These are phyloP conservation scores for Peribolospora baueri DNA, from an alignment of 768 basidiomycete genomes.

Conservation along the genomic window DNA sequence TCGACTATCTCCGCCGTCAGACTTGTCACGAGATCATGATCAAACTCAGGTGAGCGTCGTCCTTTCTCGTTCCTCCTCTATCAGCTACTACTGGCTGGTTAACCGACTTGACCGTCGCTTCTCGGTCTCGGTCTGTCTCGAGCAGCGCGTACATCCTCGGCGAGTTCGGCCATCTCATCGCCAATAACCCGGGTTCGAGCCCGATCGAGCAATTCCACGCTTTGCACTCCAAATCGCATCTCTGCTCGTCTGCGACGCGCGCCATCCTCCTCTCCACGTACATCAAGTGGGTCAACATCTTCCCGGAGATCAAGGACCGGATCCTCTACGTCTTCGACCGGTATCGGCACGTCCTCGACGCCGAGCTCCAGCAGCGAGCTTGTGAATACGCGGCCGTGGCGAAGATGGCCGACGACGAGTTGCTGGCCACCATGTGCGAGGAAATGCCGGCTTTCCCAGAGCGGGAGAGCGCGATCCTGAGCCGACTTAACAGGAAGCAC, in stretches of 20 bases:
- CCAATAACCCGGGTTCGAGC: conserved; percentile 70
- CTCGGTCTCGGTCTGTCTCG: conserved; percentile 22
- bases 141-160: conserved; percentile 93
- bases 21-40: conserved; percentile 30
- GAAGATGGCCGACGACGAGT: conserved; percentile 58
- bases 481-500: conserved; percentile 64
- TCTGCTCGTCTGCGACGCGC: conserved; percentile 73
- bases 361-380: conserved; percentile 90
- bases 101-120: too few species aligned
- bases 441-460: conserved; percentile 99
- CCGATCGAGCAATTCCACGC: conserved; percentile 83
- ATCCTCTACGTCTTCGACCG: conserved; percentile 86
- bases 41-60: not conserved
- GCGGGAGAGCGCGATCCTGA: conserved; percentile 68
- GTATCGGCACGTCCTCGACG: conserved; percentile 88
- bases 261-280: conserved; percentile 86
- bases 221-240: conserved; percentile 81
- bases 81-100: too few species aligned
- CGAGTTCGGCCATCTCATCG: conserved; percentile 93
- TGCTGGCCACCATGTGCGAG: conserved; percentile 82
- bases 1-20: conserved; percentile 64
- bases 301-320: conserved; percentile 91
- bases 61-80: too few species aligned
- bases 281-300: conserved; percentile 99
- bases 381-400: conserved; percentile 91